Conservation (phyloP, 2,329 filamentous ascomycete genomes). For the Emergomyces orientalis region DNA sequence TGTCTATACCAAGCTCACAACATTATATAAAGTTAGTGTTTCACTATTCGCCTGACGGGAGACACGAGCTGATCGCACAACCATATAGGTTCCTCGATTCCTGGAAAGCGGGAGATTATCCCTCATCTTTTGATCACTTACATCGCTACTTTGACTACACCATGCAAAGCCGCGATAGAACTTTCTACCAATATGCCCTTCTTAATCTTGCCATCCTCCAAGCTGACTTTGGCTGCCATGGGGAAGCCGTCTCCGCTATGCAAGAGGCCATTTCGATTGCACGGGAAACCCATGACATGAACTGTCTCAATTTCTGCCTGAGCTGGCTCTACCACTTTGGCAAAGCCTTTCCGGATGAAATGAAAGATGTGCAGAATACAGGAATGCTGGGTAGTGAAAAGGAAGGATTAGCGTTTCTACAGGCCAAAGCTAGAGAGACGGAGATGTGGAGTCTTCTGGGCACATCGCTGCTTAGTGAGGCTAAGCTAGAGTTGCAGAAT, state of each 20-base stretch:
- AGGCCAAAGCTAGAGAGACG: slow-evolving; percentile 73
- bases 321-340: slow-evolving; percentile 95
- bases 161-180: slow-evolving; percentile 71
- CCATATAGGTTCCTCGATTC: slow-evolving; percentile 68
- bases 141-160: slow-evolving; percentile 97
- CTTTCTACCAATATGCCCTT: slow-evolving; percentile 89
- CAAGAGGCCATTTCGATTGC: slow-evolving; percentile 92
- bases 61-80: neutral
- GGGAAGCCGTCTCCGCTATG: slow-evolving; percentile 87
- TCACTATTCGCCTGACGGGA: neutral
- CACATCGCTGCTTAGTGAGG: slow-evolving; percentile 75
- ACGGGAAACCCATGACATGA: slow-evolving; percentile 83
- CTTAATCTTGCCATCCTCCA: slow-evolving; percentile 90
- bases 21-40: slow-evolving; percentile 61
- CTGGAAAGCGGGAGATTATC: slow-evolving; percentile 84
- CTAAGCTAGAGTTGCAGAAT: slow-evolving; percentile 65
- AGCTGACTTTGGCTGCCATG: slow-evolving; percentile 85
- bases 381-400: slow-evolving; percentile 68
- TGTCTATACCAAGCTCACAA: slow-evolving; percentile 59
- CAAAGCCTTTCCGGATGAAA: slow-evolving; percentile 70
- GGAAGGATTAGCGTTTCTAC: slow-evolving; percentile 74
- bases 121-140: slow-evolving; percentile 78
- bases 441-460: slow-evolving; percentile 80
- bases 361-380: slow-evolving; percentile 58
- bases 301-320: slow-evolving; percentile 86